Conservation (phyloP, 2,329 filamentous ascomycete species). For the Catunica adiposa region DNA sequence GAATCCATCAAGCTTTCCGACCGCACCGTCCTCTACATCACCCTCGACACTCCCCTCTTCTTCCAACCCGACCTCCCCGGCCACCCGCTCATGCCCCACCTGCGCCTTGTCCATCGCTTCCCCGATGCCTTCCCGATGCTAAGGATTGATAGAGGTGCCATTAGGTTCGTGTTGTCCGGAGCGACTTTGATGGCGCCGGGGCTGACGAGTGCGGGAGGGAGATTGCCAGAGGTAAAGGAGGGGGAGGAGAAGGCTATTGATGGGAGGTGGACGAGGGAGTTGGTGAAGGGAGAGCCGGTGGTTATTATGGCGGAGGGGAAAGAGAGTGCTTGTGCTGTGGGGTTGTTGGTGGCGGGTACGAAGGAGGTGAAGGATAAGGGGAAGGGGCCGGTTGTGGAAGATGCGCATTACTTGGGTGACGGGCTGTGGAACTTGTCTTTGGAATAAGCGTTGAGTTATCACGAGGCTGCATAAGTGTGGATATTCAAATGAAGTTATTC, state of each 20-base stretch:
- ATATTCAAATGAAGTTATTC: too few relatives aligned
- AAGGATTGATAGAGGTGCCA: conserved; percentile 86
- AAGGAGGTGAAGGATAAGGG: conserved; percentile 86
- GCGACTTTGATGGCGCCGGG: conserved; percentile 95
- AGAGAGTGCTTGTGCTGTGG: conserved; percentile 76
- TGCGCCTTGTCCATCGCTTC: conserved; percentile 78
- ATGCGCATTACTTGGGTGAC: conserved; percentile 85
- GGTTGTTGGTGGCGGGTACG: conserved; percentile 66
- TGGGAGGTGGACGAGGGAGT: conserved; percentile 45
- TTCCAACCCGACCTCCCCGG: conserved; percentile 55
- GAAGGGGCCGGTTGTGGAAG: conserved; percentile 87
- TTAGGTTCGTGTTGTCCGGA: conserved; percentile 86
- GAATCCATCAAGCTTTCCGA: conserved; percentile 88
- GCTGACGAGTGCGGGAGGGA: conserved; percentile 65
- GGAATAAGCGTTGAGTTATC: conserved; percentile 23
- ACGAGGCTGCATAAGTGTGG: too few relatives aligned
- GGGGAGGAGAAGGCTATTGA: conserved; percentile 31
- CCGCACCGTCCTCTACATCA: conserved; percentile 72
- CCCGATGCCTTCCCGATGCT: conserved; percentile 69
- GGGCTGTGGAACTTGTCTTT: conserved; percentile 64
- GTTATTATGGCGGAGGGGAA: conserved; percentile 89
- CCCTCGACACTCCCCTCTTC: conserved; percentile 67
- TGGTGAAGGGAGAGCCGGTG: conserved; percentile 69
- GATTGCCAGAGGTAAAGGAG: conserved; percentile 45
- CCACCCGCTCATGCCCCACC: conserved; percentile 67